Evolutionary conservation across 306 rosid species (phyloP).

Genomic region (Quercus agrifolia): DNA sequence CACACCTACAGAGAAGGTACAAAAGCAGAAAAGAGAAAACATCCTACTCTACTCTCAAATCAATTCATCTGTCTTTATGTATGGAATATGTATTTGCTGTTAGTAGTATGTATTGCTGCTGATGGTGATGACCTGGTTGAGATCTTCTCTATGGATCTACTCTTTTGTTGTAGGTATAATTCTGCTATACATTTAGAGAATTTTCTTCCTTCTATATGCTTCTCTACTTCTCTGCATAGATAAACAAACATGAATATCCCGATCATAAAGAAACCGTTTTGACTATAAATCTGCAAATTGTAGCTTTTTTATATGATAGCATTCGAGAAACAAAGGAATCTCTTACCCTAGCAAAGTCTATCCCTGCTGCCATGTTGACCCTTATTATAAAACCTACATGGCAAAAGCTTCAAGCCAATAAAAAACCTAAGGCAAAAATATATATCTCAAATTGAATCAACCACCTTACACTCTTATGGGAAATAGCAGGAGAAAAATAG

Average conservation of each 20-base stretch:
- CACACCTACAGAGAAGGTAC: constrained; percentile 36
- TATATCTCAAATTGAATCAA: constrained; percentile 24
- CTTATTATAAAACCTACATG: constrained; percentile 47
- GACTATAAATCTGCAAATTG: not conserved
- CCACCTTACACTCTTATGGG: not conserved
- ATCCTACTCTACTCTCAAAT: constrained; percentile 43
- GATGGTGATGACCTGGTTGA: constrained; percentile 44
- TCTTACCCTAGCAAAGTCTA: constrained; percentile 66
- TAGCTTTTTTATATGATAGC: not conserved
- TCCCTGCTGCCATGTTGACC: constrained; percentile 46
- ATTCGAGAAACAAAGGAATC: not conserved
- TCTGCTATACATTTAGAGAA: constrained; percentile 84
- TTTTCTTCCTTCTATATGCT: constrained; percentile 60
- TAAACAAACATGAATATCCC: constrained; percentile 5
- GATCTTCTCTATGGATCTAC: constrained; percentile 64
- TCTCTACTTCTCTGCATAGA: constrained; percentile 68
- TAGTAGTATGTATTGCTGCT: constrained; percentile 85
- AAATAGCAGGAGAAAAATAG: constrained; percentile 3
- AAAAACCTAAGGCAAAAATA: constrained; percentile 27
- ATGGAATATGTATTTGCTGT: constrained; percentile 79
- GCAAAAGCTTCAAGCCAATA: constrained; percentile 44
- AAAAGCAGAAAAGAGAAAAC: constrained; percentile 33
- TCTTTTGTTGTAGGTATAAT: constrained; percentile 71
- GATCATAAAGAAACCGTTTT: not conserved
- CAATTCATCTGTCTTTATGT: constrained; percentile 57